Conservation (phyloP, 345 rosid species). For the Anastatica hierochuntica region DNA sequence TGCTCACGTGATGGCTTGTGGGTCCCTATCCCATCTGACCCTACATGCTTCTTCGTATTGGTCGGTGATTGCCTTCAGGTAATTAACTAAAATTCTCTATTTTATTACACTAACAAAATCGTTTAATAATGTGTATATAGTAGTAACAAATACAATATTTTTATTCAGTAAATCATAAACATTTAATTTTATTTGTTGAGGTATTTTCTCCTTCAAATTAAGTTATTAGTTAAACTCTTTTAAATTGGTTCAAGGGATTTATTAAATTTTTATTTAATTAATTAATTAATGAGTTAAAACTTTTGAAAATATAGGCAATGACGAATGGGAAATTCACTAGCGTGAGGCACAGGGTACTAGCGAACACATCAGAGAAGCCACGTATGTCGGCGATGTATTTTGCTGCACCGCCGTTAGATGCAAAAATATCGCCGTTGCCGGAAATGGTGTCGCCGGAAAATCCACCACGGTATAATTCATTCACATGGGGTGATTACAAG, state of each 20-base stretch:
- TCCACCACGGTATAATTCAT: conserved; percentile 45
- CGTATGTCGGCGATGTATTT: conserved; percentile 81
- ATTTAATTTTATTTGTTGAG: no score
- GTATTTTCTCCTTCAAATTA: no score
- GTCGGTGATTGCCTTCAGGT: conserved; percentile 90
- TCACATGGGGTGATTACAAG: conserved; percentile 83
- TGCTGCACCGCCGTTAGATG: conserved; percentile 68
- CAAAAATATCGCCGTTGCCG: conserved; percentile 47
- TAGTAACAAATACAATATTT: no score
- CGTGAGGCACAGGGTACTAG: conserved; percentile 71
- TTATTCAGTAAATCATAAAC: no score
- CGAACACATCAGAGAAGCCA: conserved; percentile 41
- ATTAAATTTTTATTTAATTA: no score
- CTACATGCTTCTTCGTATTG: conserved; percentile 60
- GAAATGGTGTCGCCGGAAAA: conserved; percentile 42
- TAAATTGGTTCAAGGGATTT: not conserved
- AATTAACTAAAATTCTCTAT: not conserved
- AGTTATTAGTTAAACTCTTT: no score
- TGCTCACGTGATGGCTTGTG: conserved; percentile 48
- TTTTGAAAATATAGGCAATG: conserved; percentile 36
- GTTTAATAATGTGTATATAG: no score
- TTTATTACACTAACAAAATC: no score
- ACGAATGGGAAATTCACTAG: conserved; percentile 84
- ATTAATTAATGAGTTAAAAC: not conserved
- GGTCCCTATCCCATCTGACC: conserved; percentile 79